These are phyloP conservation scores for Alliaria petiolata DNA, from an alignment of 345 rosid genomes.

Conservation along the genomic window DNA sequence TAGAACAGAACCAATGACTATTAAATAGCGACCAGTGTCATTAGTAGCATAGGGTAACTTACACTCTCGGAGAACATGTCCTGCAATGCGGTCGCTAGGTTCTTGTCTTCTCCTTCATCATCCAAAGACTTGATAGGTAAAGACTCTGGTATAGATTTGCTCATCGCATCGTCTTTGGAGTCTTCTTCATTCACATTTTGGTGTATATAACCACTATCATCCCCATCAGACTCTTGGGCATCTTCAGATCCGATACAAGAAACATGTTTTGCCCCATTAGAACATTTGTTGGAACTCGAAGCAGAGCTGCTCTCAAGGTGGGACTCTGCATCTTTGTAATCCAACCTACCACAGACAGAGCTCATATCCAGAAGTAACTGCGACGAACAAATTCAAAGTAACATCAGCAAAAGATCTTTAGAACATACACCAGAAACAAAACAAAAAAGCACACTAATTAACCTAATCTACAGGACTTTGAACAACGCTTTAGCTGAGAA, in stretches of 20 bases:
- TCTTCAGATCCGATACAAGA: slow-evolving; percentile 31
- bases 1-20: neutral
- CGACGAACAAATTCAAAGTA: neutral
- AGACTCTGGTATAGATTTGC: slow-evolving; percentile 22
- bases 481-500: neutral
- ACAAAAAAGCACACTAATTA: neutral
- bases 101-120: slow-evolving; percentile 32
- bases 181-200: slow-evolving; percentile 33
- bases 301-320: slow-evolving; percentile 28
- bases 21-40: neutral
- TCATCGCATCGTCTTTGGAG: slow-evolving; percentile 17
- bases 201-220: slow-evolving; percentile 32
- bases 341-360: slow-evolving; percentile 22
- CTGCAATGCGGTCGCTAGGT: slow-evolving; percentile 31
- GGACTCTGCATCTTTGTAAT: slow-evolving; percentile 33
- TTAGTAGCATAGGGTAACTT: neutral
- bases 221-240: slow-evolving; percentile 41
- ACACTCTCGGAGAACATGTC: slow-evolving; percentile 36
- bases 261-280: slow-evolving; percentile 13
- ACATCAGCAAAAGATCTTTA: neutral
- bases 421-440: neutral
- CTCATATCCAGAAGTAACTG: slow-evolving; percentile 43
- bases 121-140: slow-evolving; percentile 26
- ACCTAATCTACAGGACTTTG: neutral
- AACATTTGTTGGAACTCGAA: slow-evolving; percentile 17